A percentile compares a stretch with the other conserved stretches of the same genome.
These are phyloP conservation scores for Umbilicus rupestris DNA, from an alignment of 164 flowering plant species.

Conservation along the genomic window DNA sequence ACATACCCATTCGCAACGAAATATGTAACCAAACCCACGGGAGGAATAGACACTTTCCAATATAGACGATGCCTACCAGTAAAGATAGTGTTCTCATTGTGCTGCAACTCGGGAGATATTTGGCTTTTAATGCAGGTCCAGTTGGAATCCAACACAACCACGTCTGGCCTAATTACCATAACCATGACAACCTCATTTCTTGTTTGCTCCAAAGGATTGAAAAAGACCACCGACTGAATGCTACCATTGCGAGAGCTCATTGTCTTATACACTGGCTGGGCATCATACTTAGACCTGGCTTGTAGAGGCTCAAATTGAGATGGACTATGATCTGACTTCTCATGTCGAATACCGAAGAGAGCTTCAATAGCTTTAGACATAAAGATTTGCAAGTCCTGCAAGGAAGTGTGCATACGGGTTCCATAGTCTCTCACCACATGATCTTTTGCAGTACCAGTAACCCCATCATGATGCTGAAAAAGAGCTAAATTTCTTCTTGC, in stretches of 20 bases:
- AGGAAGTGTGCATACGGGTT: constrained; percentile 75
- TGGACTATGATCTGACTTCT: constrained; percentile 54
- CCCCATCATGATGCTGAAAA: constrained; percentile 99
- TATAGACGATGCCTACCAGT: constrained; percentile 83
- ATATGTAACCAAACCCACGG: constrained; percentile 81
- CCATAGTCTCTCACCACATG: constrained; percentile 96
- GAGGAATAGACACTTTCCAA: constrained; percentile 79
- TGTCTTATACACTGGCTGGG: constrained; percentile 57
- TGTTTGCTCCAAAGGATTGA: constrained; percentile 81
- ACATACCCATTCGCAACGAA: constrained; percentile 66
- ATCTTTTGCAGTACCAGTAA: constrained; percentile 94
- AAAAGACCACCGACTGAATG: constrained; percentile 54
- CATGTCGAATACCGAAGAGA: constrained; percentile 61
- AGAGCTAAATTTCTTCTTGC: constrained; percentile 94
- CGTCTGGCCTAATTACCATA: constrained; percentile 57
- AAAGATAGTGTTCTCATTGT: constrained; percentile 43
- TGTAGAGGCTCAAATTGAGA: constrained; percentile 70
- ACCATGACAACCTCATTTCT: constrained; percentile 89
- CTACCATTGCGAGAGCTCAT: constrained; percentile 57
- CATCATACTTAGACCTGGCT: constrained; percentile 75
- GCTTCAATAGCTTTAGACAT: constrained; percentile 91
- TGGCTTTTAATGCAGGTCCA: constrained; percentile 89
- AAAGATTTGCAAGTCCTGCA: constrained; percentile 83
- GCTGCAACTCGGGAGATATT: constrained; percentile 79
- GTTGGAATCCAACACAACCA: constrained; percentile 68